Evolutionary conservation across 2,329 filamentous ascomycete genomes (phyloP), one percentile per base, ranked within the genome.

Genomic region (Colletotrichum orchidophilum): DNA sequence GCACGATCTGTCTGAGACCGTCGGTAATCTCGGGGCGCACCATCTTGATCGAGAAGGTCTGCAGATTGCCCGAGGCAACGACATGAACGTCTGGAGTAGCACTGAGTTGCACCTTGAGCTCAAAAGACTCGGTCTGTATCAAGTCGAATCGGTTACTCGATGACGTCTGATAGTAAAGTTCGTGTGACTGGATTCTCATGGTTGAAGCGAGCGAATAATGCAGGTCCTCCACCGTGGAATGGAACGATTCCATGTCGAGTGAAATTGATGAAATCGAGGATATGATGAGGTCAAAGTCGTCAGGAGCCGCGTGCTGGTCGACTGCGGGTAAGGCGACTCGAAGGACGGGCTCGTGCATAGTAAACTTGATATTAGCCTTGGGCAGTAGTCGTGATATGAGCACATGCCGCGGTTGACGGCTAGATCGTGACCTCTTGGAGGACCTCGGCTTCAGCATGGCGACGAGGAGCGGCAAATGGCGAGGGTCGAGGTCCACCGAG

Each of bases 251-350:
- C 58, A 97, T 88, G 77, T 99, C 96, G 26, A 98, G 84, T 0
- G 96, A 97, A 46, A 98, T 90, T 0, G 96, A 97, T 0, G 97
- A 98, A 12, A 97, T 94, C 2, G 95, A 96, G 1, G 94, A 97
- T 58, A 99, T 97, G 54, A 99, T 93, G 33, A 99, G 87, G 78
- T 99, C 96, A 75, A 96, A 98, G 74, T 98, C 95, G 72, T 95
- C 94, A 0, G 90, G 87, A 29, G 91, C 88, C 50, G 87, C 83
- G 2, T 84, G 84, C 65, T 87, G 87, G 72, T 92, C 89, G 73
- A 96, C 90, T 0, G 96, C 92, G 5, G 95, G 95, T 5, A 99
- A 85, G 8, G 95, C 91, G 74, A 99, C 95, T 75, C 97, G 91
- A 73, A 98, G 80, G 18, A 99, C 97, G 1, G 96, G 96, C 79